These are phyloP conservation scores for Collybia sordida DNA, from an alignment of 768 basidiomycete species.

Conservation along the genomic window DNA sequence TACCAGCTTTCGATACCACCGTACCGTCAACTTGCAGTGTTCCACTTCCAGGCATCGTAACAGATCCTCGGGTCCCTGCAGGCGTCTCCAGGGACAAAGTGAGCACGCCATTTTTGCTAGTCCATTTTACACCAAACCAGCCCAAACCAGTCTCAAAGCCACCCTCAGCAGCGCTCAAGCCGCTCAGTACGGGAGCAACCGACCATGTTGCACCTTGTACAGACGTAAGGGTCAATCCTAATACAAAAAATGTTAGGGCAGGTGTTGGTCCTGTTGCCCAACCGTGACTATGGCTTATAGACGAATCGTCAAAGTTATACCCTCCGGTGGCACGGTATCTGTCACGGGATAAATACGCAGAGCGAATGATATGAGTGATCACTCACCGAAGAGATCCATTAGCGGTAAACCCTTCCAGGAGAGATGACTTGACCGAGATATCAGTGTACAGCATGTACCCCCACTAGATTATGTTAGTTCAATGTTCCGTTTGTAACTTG, in stretches of 20 bases:
- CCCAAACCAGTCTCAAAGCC: conserved; percentile 46
- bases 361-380: background rate
- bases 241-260: conserved; percentile 45
- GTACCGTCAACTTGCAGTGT: conserved; percentile 18
- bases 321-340: conserved; percentile 45
- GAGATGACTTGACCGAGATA: conserved; percentile 35
- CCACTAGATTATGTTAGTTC: conserved; percentile 26
- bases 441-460: conserved; percentile 51
- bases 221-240: conserved; percentile 42
- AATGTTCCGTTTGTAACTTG: background rate
- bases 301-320: conserved; percentile 45
- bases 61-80: conserved; percentile 21
- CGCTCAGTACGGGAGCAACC: conserved; percentile 41
- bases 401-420: conserved; percentile 46
- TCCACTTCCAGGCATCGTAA: conserved; percentile 25
- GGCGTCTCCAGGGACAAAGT: conserved; percentile 23
- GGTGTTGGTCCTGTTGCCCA: conserved; percentile 51
- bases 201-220: conserved; percentile 41
- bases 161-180: conserved; percentile 39
- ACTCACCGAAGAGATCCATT: conserved; percentile 45
- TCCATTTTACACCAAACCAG: conserved; percentile 45
- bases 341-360: background rate
- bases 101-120: conserved; percentile 11
- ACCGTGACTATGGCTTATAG: conserved; percentile 47
- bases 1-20: background rate